phyloP scores from a whole-genome alignment of 1,139 yeast genomes.

The Zygosaccharomyces sapae region DNA sequence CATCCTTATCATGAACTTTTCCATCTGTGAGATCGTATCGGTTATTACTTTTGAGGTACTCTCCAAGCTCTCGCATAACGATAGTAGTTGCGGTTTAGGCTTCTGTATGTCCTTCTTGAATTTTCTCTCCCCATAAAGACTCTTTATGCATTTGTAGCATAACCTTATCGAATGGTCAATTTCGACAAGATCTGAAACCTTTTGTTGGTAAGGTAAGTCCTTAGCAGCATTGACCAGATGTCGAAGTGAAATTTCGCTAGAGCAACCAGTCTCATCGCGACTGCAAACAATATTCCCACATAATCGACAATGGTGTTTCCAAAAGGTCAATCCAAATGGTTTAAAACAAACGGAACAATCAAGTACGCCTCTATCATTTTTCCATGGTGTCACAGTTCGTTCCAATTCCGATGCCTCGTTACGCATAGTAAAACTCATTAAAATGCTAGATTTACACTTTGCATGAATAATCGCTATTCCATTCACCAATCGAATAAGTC shows the following conservation, averaged over 20 bases:
- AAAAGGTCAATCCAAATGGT: constrained; percentile 50
- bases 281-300: constrained; percentile 86
- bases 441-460: constrained; percentile 19
- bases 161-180: constrained; percentile 45
- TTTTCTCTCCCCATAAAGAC: constrained; percentile 55
- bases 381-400: constrained; percentile 64
- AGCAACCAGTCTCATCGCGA: constrained; percentile 56
- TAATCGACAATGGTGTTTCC: constrained; percentile 85
- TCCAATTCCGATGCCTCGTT: constrained; percentile 42
- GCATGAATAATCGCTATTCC: constrained; percentile 28
- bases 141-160: constrained; percentile 65
- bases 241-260: constrained; percentile 63
- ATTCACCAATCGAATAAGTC: constrained; percentile 50
- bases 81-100: constrained; percentile 27
- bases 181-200: constrained; percentile 22
- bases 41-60: constrained; percentile 39
- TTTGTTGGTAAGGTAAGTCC: constrained; percentile 30
- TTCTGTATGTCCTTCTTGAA: constrained; percentile 40
- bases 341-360: constrained; percentile 64
- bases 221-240: constrained; percentile 34
- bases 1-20: constrained; percentile 36
- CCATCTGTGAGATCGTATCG: constrained; percentile 42
- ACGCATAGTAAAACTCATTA: constrained; percentile 27
- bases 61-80: constrained; percentile 37
- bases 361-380: constrained; percentile 46